phyloP scores from a whole-genome alignment of 768 basidiomycete genomes.

The Tylopilus plumbeoviolaceoides region DNA sequence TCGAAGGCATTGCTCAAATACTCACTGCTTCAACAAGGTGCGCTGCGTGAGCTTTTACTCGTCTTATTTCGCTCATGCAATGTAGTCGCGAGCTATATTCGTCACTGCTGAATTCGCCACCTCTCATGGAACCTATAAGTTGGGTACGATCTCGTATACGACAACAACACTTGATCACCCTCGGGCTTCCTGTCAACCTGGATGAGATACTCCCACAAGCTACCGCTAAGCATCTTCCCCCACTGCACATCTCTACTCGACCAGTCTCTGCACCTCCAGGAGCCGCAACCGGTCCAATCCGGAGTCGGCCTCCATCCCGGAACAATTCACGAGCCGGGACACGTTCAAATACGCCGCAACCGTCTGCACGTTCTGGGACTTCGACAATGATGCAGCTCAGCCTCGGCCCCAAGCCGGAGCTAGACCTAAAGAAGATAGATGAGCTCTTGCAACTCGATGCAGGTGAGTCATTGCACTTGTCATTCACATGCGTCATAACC shows the following conservation, averaged over 20 bases:
- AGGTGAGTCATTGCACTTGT: constrained; percentile 43
- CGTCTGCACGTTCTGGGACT: constrained; percentile 31
- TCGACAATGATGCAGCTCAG: constrained; percentile 37
- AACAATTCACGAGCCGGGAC: constrained; percentile 53
- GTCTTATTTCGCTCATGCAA: constrained; percentile 21
- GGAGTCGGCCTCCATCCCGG: constrained; percentile 30
- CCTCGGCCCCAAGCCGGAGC: constrained; percentile 73
- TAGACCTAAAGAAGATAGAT: constrained; percentile 64
- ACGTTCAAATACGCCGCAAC: constrained; percentile 41
- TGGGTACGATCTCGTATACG: constrained; percentile 93
- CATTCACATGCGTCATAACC: constrained; percentile 3
- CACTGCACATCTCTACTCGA: constrained; percentile 77
- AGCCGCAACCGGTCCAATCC: constrained; percentile 37
- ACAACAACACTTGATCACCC: constrained; percentile 82
- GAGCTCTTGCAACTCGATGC: constrained; percentile 61
- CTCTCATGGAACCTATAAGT: constrained; percentile 79
- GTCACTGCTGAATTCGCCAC: constrained; percentile 63
- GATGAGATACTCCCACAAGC: constrained; percentile 82
- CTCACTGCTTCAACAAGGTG: constrained; percentile 76
- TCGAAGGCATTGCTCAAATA: constrained; percentile 77
- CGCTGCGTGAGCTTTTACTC: constrained; percentile 7
- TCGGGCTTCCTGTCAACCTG: constrained; percentile 92
- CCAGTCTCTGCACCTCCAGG: constrained; percentile 79
- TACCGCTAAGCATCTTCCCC: constrained; percentile 64
- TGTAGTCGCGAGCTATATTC: constrained; percentile 76